Evolutionary conservation across 2,329 filamentous ascomycete genomes (phyloP), one percentile per base, ranked within the genome.

Genomic region (Pseudogymnoascus sp.): DNA sequence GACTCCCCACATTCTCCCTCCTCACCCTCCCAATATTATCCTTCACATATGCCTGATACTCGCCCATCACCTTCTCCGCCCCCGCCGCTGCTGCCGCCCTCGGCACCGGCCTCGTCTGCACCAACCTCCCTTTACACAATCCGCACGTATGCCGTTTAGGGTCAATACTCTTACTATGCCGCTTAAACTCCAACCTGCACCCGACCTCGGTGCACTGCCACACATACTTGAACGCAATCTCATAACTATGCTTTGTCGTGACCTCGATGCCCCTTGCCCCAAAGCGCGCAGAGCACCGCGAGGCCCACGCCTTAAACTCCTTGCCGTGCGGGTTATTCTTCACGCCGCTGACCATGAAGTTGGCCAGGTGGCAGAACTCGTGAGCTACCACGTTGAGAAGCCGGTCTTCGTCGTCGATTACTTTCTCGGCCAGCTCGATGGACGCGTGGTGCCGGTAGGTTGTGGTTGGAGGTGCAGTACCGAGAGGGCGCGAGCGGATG

Each of bases 291-390:
- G 77, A 83, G 74, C 78, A 84, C 73, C 79, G 83, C 59, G 73
- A 69, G 3, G 80, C 87, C 86, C 91, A 96, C 1, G 75, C 71
- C 74, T 95, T 92, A 81, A 97, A 97, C 68, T 90, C 88, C 10
- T 83, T 81, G 21, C 92, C 92, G 72, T 97, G 92, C 0, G 92
- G 91, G 65, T 90, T 87, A 62, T 85, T 86, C 44, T 84, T 87
- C 36, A 92, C 78, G 36, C 87, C 85, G 58, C 82, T 87, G 65
- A 97, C 79, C 85, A 97, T 95, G 74, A 93, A 97, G 69, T 92
- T 96, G 44, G 91, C 88, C 1, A 97, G 78, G 71, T 99, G 94
- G 74, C 94, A 97, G 77, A 94, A 97, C 70, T 99, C 94, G 73
- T 99, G 94, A 0, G 93, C 91, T n/a, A 97, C 77, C 0, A 94